A percentile compares a stretch with the other conserved stretches of the same genome.
Conservation (phyloP, 306 rosid genomes). For the Aeschynomene evenia region DNA sequence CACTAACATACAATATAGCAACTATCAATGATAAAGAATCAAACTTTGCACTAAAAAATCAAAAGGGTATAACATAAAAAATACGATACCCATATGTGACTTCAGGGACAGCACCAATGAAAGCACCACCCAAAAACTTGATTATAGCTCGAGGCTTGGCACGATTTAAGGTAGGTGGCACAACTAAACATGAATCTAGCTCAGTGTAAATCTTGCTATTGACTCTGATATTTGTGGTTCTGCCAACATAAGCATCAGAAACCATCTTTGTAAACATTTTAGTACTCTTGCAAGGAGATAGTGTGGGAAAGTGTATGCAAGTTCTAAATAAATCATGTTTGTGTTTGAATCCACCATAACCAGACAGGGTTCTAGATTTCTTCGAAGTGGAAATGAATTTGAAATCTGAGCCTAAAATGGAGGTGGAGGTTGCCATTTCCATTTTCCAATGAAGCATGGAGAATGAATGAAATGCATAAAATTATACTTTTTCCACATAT, state of each 20-base stretch:
- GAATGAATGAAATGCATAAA: neutral
- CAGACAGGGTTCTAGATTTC: constrained; percentile 1
- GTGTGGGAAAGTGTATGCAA: constrained; percentile 8
- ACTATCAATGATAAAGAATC: neutral
- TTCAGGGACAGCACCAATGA: constrained; percentile 94
- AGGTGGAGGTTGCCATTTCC: constrained; percentile 50
- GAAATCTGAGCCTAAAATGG: constrained; percentile 30
- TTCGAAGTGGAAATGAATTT: constrained; percentile 25
- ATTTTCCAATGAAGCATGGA: constrained; percentile 13
- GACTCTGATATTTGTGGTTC: constrained; percentile 25
- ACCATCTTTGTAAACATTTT: constrained; percentile 38
- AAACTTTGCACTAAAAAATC: constrained; percentile 4
- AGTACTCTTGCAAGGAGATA: neutral
- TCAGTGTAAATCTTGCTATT: constrained; percentile 42
- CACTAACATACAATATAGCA: neutral
- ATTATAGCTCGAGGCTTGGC: constrained; percentile 75
- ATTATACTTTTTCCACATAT: too few relatives aligned
- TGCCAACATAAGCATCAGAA: constrained; percentile 41
- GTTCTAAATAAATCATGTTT: constrained; percentile 17
- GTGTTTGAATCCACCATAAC: constrained; percentile 15
- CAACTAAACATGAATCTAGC: constrained; percentile 63
- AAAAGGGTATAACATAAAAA: neutral
- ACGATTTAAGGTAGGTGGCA: constrained; percentile 60
- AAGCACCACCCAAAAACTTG: constrained; percentile 94
- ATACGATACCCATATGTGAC: constrained; percentile 93